Conservation (phyloP, 352 stramenopile species). For the Phytophthora pini region DNA sequence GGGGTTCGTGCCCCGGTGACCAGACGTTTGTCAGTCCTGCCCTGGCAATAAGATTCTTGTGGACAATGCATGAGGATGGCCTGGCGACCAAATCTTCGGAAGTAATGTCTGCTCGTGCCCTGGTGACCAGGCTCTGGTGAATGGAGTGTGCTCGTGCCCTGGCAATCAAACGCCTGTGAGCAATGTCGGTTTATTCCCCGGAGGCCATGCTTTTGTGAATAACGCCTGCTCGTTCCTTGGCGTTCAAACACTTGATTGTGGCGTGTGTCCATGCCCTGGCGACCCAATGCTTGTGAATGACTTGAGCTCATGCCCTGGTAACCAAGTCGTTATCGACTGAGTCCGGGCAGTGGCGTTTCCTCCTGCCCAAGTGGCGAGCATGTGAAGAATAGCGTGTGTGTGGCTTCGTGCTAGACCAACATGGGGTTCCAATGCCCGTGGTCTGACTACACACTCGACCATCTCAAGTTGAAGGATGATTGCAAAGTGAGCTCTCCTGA, state of each 20-base stretch:
- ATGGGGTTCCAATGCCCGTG: constrained; percentile 7
- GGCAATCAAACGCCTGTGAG: too few relatives aligned
- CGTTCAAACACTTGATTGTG: not conserved
- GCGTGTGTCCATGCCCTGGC: constrained; percentile 2
- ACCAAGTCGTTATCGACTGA: not conserved
- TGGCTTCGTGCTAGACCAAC: constrained; percentile 14
- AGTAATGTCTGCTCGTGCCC: not conserved
- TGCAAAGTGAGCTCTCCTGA: constrained; percentile 10
- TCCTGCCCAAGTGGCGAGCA: constrained; percentile 7
- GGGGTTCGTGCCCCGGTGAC: not conserved
- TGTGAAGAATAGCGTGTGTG: not conserved
- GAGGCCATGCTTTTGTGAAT: too few relatives aligned
- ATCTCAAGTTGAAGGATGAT: constrained; percentile 8
- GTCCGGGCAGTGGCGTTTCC: not conserved
- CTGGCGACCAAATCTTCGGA: not conserved
- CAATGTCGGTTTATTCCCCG: too few relatives aligned
- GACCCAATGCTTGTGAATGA: not conserved
- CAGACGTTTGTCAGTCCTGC: constrained; percentile 1
- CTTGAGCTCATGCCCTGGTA: not conserved
- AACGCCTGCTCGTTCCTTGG: too few relatives aligned
- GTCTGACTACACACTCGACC: not conserved
- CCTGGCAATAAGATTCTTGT: constrained; percentile 2
- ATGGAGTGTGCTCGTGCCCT: too few relatives aligned
- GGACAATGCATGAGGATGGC: not conserved
- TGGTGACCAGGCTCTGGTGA: too few relatives aligned